Evolutionary conservation across 108 stramenopile genomes (phyloP).

Genomic region (Aurantiochytrium sp.): DNA sequence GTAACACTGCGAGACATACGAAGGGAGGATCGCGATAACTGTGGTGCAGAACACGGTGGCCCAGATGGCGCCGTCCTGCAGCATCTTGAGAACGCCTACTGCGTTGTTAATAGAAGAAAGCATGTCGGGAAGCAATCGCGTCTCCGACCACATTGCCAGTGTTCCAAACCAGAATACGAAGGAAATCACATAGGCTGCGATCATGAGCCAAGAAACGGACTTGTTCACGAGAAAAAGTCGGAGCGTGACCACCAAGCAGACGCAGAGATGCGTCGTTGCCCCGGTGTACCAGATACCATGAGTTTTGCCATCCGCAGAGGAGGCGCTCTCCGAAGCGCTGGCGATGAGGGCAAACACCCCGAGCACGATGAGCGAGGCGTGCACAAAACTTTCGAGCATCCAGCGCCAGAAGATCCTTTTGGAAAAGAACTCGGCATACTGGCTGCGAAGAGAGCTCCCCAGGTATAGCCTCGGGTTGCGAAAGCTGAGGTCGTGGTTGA

Average conservation of each 20-base stretch:
- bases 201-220: neutral
- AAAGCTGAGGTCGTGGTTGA: slow-evolving; percentile 31
- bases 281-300: neutral
- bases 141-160: neutral
- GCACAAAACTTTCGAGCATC: neutral
- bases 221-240: neutral
- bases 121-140: neutral
- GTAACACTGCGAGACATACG: neutral
- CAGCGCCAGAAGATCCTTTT: neutral
- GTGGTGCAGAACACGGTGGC: neutral
- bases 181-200: neutral
- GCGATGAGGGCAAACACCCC: neutral
- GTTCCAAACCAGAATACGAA: neutral
- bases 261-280: neutral
- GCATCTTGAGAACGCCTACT: neutral
- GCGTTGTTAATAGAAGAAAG: neutral
- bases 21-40: neutral
- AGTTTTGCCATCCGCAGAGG: neutral
- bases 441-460: neutral
- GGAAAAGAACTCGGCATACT: neutral
- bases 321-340: neutral
- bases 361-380: neutral
- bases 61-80: neutral
- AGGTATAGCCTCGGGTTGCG: slow-evolving; percentile 43
- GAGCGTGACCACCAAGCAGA: neutral